Conservation (phyloP, 305 asterid genomes). For the Withania somnifera region DNA sequence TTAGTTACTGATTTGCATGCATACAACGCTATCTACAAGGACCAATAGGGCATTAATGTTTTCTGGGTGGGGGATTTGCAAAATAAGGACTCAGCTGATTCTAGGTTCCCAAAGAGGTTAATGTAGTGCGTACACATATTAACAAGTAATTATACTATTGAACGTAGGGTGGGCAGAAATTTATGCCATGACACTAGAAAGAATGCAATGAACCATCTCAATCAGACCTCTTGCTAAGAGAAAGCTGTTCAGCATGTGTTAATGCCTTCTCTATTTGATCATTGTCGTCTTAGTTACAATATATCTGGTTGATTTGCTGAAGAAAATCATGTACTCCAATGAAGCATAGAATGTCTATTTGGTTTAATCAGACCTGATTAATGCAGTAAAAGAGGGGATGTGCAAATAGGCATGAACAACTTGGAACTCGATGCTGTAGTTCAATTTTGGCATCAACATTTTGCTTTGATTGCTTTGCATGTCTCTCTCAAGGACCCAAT, state of each 20-base stretch:
- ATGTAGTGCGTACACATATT: neutral
- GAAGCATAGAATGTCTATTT: neutral
- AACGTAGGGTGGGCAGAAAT: neutral
- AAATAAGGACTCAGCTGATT: neutral
- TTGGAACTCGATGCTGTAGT: neutral
- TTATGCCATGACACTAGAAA: neutral
- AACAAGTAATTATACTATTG: neutral
- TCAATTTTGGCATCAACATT: neutral
- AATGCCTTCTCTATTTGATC: neutral
- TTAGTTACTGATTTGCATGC: neutral
- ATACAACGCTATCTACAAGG: neutral
- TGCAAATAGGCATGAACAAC: neutral
- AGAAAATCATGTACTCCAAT: neutral
- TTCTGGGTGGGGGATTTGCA: neutral
- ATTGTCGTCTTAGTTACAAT: neutral
- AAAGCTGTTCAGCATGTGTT: neutral
- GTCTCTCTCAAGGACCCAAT: neutral
- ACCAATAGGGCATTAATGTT: neutral
- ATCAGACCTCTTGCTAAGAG: neutral
- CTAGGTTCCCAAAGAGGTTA: neutral
- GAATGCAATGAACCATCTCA: neutral
- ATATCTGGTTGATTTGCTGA: neutral
- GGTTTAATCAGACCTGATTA: neutral
- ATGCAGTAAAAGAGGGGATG: neutral
- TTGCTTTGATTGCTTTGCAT: neutral